Evolutionary conservation across 2,329 filamentous ascomycete genomes (phyloP), one percentile per base, ranked within the genome.

Genomic region (Cladosporium sp.): DNA sequence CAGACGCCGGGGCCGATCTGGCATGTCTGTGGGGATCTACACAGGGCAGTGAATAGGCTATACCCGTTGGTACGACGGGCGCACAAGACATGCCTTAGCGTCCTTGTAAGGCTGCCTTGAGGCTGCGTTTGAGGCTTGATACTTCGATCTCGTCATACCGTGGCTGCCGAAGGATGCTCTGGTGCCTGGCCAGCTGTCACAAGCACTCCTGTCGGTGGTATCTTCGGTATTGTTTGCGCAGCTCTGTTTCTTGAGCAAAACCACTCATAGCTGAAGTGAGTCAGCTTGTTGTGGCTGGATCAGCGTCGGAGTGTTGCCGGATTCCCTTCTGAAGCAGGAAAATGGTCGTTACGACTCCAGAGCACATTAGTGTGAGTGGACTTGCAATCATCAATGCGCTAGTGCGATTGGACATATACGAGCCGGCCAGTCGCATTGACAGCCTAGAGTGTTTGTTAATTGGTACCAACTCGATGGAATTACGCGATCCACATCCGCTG

Each of bases 31-130:
- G 59, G 14, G 12, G 59, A 51, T 52, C 44, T 30, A n/a, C 59
- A 21, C 59, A 62, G 44, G 59, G 59, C 59, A 52, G 59, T 54
- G 59, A 62, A 34, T 47, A 52, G 44, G 59, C 59, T 62, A 32
- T 51, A 61, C 14, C 18, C 24, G 59, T 62, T 62, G 59, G 59
- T 62, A 38, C 59, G n/a, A 38, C 21, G 24, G 11, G 15, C 8
- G 26, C 1, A 32, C 52, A 21, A n/a, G 26, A 32, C 32, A 34
- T n/a, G 28, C 15, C n/a, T 47, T 54, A 32, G 47, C 59, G 59
- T 32, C 7, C n/a, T 26, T 26, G 6, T 54, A 47, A 51, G 59
- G 52, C 52, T 55, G 52, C 4, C 30, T n/a, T 34, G 52, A 55
- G 52, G 52, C 52, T 55, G 52, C 52, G n/a, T 55, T 21, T n/a